Evolutionary conservation across 108 stramenopile species (phyloP).

Genomic region (Cyclostephanos tholiformis): DNA sequence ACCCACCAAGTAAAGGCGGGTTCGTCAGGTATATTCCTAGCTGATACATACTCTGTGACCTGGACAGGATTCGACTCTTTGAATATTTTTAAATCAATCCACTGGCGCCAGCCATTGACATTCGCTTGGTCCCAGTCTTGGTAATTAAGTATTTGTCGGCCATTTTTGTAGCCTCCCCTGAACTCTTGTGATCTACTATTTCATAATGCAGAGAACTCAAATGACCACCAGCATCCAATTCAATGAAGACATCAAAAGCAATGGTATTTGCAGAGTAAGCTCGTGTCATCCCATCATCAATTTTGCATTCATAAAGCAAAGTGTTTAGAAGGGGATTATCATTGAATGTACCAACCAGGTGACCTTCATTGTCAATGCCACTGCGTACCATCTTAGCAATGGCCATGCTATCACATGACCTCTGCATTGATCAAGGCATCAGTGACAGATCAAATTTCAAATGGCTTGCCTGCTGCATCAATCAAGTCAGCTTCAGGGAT

Average conservation of each 20-base stretch:
- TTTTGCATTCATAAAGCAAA: slow-evolving; percentile 16
- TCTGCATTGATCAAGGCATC: slow-evolving; percentile 51
- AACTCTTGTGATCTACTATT: background rate
- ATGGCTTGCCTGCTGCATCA: slow-evolving; percentile 23
- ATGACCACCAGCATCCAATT: slow-evolving; percentile 4
- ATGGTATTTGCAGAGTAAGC: slow-evolving; percentile 23
- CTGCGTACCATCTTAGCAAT: slow-evolving; percentile 37
- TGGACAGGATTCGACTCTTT: slow-evolving; percentile 37
- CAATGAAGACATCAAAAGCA: too few species aligned
- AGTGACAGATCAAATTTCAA: slow-evolving; percentile 17
- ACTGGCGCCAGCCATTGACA: background rate
- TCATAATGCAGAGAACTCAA: background rate
- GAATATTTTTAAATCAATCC: background rate
- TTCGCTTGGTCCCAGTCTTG: background rate
- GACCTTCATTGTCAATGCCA: slow-evolving; percentile 28
- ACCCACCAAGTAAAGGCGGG: slow-evolving; percentile 8
- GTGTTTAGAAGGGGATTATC: slow-evolving; percentile 21
- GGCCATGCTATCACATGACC: slow-evolving; percentile 17
- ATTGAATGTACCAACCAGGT: slow-evolving; percentile 30
- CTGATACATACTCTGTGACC: background rate
- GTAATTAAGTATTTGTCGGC: background rate
- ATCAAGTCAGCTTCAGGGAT: slow-evolving; percentile 33
- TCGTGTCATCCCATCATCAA: slow-evolving; percentile 15
- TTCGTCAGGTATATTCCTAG: background rate
- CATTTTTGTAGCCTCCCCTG: background rate